Evolutionary conservation across 2,329 filamentous ascomycete species (phyloP), one percentile per base, ranked within the genome.

Genomic region (Xylariaceae sp.): DNA sequence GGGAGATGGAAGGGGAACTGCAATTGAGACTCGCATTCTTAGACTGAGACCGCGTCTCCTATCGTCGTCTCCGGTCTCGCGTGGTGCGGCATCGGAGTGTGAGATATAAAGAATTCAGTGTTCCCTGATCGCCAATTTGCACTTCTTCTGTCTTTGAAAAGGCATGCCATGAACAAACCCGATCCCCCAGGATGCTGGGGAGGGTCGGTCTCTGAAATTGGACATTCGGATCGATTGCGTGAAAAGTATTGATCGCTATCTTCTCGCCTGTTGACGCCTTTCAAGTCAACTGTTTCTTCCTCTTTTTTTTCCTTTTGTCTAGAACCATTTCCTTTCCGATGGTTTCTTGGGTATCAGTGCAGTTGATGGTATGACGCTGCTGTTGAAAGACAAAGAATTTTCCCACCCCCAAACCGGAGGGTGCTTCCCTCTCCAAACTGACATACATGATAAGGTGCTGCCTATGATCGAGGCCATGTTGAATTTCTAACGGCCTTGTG

Each of bases 391-490:
- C 23, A 30, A 52, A 56, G 23, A 61, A 49, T 51, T 53, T 54
- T 30, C 49, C 9, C 10, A 30, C 57, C 63, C 52, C 55, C 50
- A 60, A 53, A 15, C 59, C 37, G 62, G 65, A 68, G 58, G 53
- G 53, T 60, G 57, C 57, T 62, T 49, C 53, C 53, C 37, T 52
- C 61, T 56, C 51, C 55, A 63, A 64, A 56, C 57, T 51, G 49
- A 62, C 64, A 60, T 58, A 62, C 61, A 63, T 48, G 56, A 59
- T 50, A 53, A 62, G 37, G 58, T 34, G 50, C 39, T 58, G 42
- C 53, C 51, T 51, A 60, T 56, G 45, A 47, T 63, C 64, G 68
- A 69, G 66, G 62, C 64, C 66, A 68, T 70, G 67, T 70, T 70
- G 68, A 70, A 61, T 67, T 70, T 64, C 66, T 62, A 51, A 62